Evolutionary conservation across 495 filamentous ascomycete species (phyloP).

Genomic region (Cryomyces antarcticus): DNA sequence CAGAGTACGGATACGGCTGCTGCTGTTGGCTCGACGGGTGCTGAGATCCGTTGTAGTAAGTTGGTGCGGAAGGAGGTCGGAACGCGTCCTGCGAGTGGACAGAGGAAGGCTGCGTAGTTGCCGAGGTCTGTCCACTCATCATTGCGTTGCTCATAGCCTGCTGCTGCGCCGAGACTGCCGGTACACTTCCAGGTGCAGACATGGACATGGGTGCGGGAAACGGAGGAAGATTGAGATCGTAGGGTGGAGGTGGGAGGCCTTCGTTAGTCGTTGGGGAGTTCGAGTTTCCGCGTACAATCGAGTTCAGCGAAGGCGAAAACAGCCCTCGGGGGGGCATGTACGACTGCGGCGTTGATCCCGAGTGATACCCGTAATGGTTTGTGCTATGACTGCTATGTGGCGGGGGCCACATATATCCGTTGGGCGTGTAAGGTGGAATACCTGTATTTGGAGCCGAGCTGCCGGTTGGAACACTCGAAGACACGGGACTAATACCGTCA

Average conservation of each 20-base stretch:
- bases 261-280: constrained; percentile 30
- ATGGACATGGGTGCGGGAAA: constrained; percentile 34
- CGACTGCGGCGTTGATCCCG: constrained; percentile 26
- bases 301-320: constrained; percentile 32
- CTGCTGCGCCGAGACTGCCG: constrained; percentile 19
- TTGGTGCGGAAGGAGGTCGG: constrained; percentile 37
- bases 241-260: constrained; percentile 34
- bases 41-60: constrained; percentile 35
- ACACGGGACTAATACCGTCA: constrained; percentile 39
- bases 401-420: constrained; percentile 27
- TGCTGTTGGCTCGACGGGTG: constrained; percentile 48
- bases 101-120: constrained; percentile 35
- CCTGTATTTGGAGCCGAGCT: constrained; percentile 31
- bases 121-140: constrained; percentile 24
- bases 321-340: constrained; percentile 27
- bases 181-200: constrained; percentile 19
- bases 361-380: constrained; percentile 31
- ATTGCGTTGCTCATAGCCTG: constrained; percentile 20
- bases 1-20: constrained; percentile 30
- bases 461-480: constrained; percentile 34
- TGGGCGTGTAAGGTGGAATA: constrained; percentile 22
- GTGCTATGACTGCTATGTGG: constrained; percentile 26
- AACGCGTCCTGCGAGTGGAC: constrained; percentile 44
- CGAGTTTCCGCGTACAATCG: constrained; percentile 17
- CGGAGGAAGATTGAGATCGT: constrained; percentile 39